Percentiles rank a stretch among this genome's conserved stretches.
Evolutionary conservation across 2,329 filamentous ascomycete genomes (phyloP).

Genomic region (Pyrenochaeta sp.): DNA sequence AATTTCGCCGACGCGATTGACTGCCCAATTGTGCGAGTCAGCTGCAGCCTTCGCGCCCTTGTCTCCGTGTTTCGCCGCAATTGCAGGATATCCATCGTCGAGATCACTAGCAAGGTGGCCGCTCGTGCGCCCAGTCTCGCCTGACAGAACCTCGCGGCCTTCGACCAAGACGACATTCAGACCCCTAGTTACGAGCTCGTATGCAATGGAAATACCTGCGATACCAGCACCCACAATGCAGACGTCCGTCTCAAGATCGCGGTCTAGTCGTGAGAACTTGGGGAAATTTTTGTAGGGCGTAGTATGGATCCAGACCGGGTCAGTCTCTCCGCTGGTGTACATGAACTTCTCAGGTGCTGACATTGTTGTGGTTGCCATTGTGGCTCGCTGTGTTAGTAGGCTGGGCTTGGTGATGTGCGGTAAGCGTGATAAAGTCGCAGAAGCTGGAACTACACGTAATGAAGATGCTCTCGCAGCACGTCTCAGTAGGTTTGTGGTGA

Average conservation of each 20-base stretch:
- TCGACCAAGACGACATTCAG: slow-evolving; percentile 62
- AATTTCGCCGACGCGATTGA: slow-evolving; percentile 62
- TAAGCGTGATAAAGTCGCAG: slow-evolving; percentile 3
- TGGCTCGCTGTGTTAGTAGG: slow-evolving; percentile 11
- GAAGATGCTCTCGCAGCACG: slow-evolving; percentile 5
- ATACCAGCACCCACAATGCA: slow-evolving; percentile 64
- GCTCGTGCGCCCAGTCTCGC: slow-evolving; percentile 63
- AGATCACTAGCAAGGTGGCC: slow-evolving; percentile 64
- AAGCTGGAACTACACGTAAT: slow-evolving; percentile 4
- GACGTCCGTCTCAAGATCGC: slow-evolving; percentile 58
- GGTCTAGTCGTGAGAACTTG: slow-evolving; percentile 53
- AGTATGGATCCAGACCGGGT: slow-evolving; percentile 63
- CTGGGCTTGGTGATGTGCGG: slow-evolving; percentile 4
- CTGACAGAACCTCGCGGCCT: slow-evolving; percentile 62
- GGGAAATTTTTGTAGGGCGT: slow-evolving; percentile 58
- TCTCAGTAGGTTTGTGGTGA: slow-evolving; percentile 12
- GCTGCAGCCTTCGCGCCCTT: slow-evolving; percentile 59
- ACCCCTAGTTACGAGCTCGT: slow-evolving; percentile 62
- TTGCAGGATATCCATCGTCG: slow-evolving; percentile 62
- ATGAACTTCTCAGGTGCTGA: slow-evolving; percentile 46
- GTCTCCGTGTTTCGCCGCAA: slow-evolving; percentile 62
- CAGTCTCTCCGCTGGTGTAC: slow-evolving; percentile 60
- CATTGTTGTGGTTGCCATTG: slow-evolving; percentile 25
- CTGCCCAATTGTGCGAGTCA: slow-evolving; percentile 64
- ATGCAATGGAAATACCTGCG: slow-evolving; percentile 61